Conservation (phyloP, 1,139 yeast genomes). For the Candida glucosophila region DNA sequence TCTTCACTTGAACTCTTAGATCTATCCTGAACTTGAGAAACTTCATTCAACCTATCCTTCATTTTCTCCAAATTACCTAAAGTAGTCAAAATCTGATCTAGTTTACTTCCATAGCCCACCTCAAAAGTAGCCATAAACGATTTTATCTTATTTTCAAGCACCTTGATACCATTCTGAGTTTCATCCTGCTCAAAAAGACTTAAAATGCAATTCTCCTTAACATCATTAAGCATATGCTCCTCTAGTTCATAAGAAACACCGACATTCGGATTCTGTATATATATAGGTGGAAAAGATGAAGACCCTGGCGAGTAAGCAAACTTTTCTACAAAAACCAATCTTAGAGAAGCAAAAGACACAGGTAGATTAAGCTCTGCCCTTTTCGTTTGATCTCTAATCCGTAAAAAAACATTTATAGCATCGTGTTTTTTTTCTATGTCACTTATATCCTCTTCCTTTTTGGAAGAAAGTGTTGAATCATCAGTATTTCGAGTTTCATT, state of each 20-base stretch:
- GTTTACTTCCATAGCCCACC: too few relatives aligned
- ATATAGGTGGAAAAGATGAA: constrained; percentile 70
- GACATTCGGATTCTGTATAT: constrained; percentile 54
- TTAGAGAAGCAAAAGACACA: constrained; percentile 52
- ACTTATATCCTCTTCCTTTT: constrained; percentile 2
- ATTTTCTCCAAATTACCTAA: constrained; percentile 15
- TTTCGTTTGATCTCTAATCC: constrained; percentile 52
- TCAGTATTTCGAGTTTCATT: constrained; percentile 6
- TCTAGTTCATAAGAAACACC: constrained; percentile 75
- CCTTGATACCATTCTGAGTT: constrained; percentile 12
- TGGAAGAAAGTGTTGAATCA: constrained; percentile 9
- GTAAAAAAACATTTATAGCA: constrained; percentile 35
- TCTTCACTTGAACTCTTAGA: background rate
- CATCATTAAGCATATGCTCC: constrained; percentile 56
- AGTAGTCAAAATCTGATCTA: constrained; percentile 7
- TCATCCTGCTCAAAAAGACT: constrained; percentile 33
- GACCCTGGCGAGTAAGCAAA: constrained; percentile 78
- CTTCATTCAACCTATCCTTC: constrained; percentile 12
- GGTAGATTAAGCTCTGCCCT: constrained; percentile 47
- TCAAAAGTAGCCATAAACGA: constrained; percentile 22
- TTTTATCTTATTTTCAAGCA: constrained; percentile 22
- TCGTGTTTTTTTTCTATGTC: constrained; percentile 1
- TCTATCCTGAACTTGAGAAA: constrained; percentile 8
- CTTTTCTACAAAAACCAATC: constrained; percentile 75
- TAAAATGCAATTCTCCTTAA: constrained; percentile 52